phyloP scores from a whole-genome alignment of 345 rosid species.

The Pugionium cornutum region DNA sequence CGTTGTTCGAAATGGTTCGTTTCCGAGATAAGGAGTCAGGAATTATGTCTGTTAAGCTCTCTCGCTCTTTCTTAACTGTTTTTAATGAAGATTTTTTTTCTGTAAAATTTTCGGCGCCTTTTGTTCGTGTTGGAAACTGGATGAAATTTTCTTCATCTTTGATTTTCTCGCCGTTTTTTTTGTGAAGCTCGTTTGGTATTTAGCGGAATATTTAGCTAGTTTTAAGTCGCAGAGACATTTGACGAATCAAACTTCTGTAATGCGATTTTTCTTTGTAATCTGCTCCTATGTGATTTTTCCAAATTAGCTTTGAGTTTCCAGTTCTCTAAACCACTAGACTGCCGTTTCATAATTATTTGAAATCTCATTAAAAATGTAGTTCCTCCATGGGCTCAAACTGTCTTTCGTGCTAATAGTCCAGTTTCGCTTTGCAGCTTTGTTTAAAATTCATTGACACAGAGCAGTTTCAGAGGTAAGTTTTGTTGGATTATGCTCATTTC shows the following conservation, averaged over 20 bases:
- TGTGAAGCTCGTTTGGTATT: conserved; percentile 13
- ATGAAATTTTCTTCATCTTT: background rate
- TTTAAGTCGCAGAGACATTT: conserved; percentile 2
- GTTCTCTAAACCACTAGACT: background rate
- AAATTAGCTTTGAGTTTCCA: background rate
- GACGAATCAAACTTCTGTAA: conserved; percentile 4
- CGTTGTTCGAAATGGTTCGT: conserved; percentile 2
- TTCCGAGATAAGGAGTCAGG: conserved; percentile 3
- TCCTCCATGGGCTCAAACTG: background rate
- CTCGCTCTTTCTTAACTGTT: conserved; percentile 7
- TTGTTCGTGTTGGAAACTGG: conserved; percentile 28
- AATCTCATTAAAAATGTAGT: background rate
- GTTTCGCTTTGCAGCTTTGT: conserved; percentile 57
- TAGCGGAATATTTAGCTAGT: conserved; percentile 14
- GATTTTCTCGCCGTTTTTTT: background rate
- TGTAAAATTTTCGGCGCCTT: background rate
- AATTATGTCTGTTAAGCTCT: conserved; percentile 2
- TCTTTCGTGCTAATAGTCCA: conserved; percentile 8
- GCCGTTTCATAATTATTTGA: conserved; percentile 1
- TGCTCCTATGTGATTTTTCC: conserved; percentile 10
- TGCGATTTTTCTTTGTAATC: background rate
- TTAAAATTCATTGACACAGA: conserved; percentile 85
- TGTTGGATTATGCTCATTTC: conserved; percentile 21
- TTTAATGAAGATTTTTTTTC: background rate
- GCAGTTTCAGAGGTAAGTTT: conserved; percentile 79